These are phyloP conservation scores for Emmonsiellopsis sp. DNA, from an alignment of 2,329 filamentous ascomycete species.

Conservation along the genomic window DNA sequence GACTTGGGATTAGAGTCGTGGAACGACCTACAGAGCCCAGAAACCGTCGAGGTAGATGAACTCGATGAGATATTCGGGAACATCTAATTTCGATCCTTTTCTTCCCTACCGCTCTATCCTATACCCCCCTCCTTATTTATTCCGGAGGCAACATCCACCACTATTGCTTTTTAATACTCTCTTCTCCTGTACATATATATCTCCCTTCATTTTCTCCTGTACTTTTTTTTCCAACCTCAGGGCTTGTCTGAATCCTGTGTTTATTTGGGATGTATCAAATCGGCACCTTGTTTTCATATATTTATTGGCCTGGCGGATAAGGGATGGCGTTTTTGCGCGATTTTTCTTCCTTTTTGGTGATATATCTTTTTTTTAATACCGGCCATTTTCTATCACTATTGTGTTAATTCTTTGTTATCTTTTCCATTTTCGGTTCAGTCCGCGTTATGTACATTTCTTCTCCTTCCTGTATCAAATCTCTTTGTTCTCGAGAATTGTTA, in stretches of 20 bases:
- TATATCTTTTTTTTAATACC: no score
- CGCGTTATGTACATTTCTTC: background rate
- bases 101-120: background rate
- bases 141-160: background rate
- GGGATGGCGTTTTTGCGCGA: no score
- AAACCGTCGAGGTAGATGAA: slow-evolving; percentile 86
- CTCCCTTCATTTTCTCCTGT: slow-evolving; percentile 1
- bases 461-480: background rate
- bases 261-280: background rate
- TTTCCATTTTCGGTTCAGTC: background rate
- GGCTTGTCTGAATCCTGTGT: background rate
- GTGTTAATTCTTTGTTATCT: no score
- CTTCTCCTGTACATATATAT: slow-evolving; percentile 6
- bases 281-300: background rate
- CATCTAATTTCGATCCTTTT: slow-evolving; percentile 40
- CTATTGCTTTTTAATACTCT: background rate
- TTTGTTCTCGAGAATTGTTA: background rate
- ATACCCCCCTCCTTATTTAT: background rate
- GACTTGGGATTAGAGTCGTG: slow-evolving; percentile 42
- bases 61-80: slow-evolving; percentile 77
- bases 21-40: slow-evolving; percentile 60
- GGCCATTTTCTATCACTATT: no score
- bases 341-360: no score
- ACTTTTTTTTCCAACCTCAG: background rate
- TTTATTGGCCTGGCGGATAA: background rate